Base-by-base conservation (phyloP, 1,284 basidiomycete genomes). In the Moesziomyces antarcticus region DNA sequence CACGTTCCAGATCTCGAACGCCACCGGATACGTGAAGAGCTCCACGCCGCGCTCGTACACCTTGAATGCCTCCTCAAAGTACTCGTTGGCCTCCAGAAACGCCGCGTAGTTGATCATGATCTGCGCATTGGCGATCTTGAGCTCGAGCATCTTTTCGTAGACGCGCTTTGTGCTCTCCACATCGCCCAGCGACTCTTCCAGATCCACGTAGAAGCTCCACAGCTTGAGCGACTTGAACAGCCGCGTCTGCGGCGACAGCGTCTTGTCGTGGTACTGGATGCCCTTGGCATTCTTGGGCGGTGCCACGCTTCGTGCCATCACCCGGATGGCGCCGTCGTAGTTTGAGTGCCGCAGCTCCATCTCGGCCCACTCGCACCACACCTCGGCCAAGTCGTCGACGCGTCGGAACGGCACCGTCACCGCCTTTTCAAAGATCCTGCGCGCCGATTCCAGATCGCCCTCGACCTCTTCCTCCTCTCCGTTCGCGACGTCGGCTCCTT, bases 341-440 rank as follows among this genome's bases (percentile, higher is more conserved):
- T 97, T 95, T 73, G 94, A 95, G 82, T 96, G 92, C 40, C 97
- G 89, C 49, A 99, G 88, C 84, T 99, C 97, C 91, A 99, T 91
- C 85, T 99, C 96, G 10, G 97, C 91, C 96, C 96, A 99, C 85
- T 97, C 94, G 84, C 94, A 97, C 97, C 97, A 99, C 16, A 98
- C 89, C 85, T 99, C 97, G 0, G 97, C 97, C 33, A 99, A 88
- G 82, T 99, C 97, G 83, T 99, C 97, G 5, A 99, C 95, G n/a
- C 89, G 87, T 84, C 91, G 93, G 87, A 94, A 98, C 75, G 93
- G 92, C 45, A 97, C 90, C 76, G 93, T 93, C 1, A 92, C 91
- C 1, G 90, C 95, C 83, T 93, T 94, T 82, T 98, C 94, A 22
- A 98, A 87, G 44, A 99, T 92, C 85, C 94, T 93, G 48, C 95